Evolutionary conservation across 306 rosid genomes (phyloP).

Genomic region (Albizia julibrissin): DNA sequence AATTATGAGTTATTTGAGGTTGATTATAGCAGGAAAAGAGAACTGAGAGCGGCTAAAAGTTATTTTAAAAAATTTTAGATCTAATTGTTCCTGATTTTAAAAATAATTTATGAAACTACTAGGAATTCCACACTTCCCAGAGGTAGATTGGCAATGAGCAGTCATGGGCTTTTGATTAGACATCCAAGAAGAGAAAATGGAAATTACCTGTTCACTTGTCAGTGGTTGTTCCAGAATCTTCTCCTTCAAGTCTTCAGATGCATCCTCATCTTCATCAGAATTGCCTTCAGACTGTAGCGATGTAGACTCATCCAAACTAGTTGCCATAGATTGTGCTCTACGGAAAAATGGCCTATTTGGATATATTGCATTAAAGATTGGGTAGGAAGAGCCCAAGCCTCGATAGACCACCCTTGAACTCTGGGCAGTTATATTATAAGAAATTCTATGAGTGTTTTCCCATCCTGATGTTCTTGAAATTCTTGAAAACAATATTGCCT

Average conservation of each 20-base stretch:
- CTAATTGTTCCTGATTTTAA: neutral
- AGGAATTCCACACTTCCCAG: neutral
- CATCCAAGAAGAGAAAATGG: conserved; percentile 1
- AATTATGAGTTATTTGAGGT: neutral
- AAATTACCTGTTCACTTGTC: conserved; percentile 42
- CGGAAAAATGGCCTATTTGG: conserved; percentile 28
- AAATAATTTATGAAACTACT: neutral
- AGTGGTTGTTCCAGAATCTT: conserved; percentile 36
- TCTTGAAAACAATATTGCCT: conserved; percentile 38
- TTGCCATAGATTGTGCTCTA: conserved; percentile 24
- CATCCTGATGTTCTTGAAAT: conserved; percentile 35
- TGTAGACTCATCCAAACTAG: conserved; percentile 43
- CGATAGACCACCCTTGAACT: conserved; percentile 27
- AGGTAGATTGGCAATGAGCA: neutral
- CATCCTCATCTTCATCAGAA: conserved; percentile 30
- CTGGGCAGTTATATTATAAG: conserved; percentile 15
- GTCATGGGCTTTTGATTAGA: conserved; percentile 11
- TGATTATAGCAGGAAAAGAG: conserved; percentile 13
- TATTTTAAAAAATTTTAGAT: neutral
- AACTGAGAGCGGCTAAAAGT: neutral
- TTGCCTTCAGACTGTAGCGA: conserved; percentile 28
- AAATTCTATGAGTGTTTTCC: conserved; percentile 33
- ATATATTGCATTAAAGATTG: conserved; percentile 26
- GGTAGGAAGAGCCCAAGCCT: conserved; percentile 36
- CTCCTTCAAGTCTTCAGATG: conserved; percentile 34